Percentiles rank a stretch among this genome's conserved stretches.
Conservation (phyloP, 768 basidiomycete genomes). For the Crassisporium funariophilum region DNA sequence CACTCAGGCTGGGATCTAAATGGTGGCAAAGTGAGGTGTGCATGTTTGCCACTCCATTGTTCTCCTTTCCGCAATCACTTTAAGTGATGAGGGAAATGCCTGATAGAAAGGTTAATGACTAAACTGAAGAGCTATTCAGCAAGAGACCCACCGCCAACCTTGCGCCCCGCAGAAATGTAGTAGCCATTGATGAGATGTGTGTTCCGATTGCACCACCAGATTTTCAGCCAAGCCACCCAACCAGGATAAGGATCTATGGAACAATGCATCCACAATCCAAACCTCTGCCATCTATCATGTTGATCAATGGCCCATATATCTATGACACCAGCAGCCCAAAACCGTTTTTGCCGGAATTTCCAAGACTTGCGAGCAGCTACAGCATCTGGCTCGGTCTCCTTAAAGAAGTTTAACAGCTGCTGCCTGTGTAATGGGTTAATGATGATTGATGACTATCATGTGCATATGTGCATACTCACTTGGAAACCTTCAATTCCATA, state of each 20-base stretch:
- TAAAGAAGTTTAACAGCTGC: constrained; percentile 2
- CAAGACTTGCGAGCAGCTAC: constrained; percentile 16
- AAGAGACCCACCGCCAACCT: constrained; percentile 15
- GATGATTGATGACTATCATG: not conserved
- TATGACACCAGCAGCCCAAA: constrained; percentile 44
- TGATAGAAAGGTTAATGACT: constrained; percentile 12
- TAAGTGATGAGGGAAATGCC: constrained; percentile 43
- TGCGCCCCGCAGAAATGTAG: constrained; percentile 31
- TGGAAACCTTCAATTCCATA: too few species aligned
- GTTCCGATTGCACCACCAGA: constrained; percentile 47
- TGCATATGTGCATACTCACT: not conserved
- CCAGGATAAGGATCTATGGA: constrained; percentile 39
- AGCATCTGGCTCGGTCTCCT: constrained; percentile 15
- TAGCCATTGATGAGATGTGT: constrained; percentile 33
- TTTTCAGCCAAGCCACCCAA: constrained; percentile 34
- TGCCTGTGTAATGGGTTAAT: not conserved
- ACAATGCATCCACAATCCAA: constrained; percentile 37
- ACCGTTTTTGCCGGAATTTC: constrained; percentile 29
- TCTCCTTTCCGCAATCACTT: constrained; percentile 46
- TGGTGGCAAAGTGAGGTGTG: constrained; percentile 41
- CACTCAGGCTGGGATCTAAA: constrained; percentile 38
- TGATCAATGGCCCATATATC: constrained; percentile 41
- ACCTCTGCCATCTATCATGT: constrained; percentile 49
- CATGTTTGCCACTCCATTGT: constrained; percentile 45
- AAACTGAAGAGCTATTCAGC: constrained; percentile 1